Evolutionary conservation across 2,329 filamentous ascomycete species (phyloP).

Genomic region (Calonectria hongkongensis): DNA sequence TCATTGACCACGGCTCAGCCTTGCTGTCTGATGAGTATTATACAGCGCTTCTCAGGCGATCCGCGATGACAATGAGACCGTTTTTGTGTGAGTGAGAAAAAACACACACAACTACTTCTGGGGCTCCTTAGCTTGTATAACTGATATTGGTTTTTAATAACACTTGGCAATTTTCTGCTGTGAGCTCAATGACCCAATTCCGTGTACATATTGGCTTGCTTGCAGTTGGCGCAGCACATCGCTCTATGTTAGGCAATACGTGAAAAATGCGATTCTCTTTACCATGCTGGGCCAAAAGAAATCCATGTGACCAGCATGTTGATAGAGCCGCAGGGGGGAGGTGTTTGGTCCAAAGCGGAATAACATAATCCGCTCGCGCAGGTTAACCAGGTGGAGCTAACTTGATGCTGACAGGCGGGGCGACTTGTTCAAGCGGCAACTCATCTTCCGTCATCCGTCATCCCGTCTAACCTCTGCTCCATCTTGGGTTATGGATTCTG

Average conservation of each 20-base stretch:
- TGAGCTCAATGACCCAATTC: background rate
- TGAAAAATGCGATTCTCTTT: background rate
- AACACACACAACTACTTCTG: background rate
- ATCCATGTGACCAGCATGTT: background rate
- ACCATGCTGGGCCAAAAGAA: background rate
- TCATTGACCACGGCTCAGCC: constrained; percentile 46
- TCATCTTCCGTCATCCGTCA: constrained; percentile 2
- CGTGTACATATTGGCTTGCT: too few relatives aligned
- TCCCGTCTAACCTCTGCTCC: background rate
- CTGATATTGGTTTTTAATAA: background rate
- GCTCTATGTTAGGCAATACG: background rate
- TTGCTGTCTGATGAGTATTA: constrained; percentile 44
- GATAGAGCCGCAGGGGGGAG: background rate
- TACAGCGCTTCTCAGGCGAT: constrained; percentile 33
- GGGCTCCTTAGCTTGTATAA: background rate
- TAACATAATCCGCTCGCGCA: constrained; percentile 35
- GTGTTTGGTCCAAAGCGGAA: constrained; percentile 25
- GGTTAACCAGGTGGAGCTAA: too few relatives aligned
- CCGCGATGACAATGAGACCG: constrained; percentile 36
- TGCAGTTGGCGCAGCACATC: background rate
- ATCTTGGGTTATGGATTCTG: background rate
- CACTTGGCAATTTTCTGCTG: background rate
- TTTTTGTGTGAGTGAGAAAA: constrained; percentile 19
- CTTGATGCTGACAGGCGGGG: background rate
- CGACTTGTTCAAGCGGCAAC: background rate